Conservation (phyloP, 2,329 filamentous ascomycete species). For the Cladosporium sp. region DNA sequence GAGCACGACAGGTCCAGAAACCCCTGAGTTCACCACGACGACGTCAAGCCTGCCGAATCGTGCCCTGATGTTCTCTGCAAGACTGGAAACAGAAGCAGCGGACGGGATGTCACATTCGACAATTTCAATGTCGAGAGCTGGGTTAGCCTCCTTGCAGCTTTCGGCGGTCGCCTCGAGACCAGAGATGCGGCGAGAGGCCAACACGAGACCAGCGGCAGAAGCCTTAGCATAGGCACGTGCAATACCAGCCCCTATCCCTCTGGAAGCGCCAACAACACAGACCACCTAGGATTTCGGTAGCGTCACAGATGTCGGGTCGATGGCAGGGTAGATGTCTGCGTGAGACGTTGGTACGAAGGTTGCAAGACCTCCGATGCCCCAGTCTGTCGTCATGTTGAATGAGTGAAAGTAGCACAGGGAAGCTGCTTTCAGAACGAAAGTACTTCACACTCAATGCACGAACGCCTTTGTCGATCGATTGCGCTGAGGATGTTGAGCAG, state of each 20-base stretch:
- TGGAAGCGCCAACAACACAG: conserved; percentile 35
- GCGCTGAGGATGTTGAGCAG: too few relatives aligned
- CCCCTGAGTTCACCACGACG: conserved; percentile 25
- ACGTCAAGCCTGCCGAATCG: conserved; percentile 25
- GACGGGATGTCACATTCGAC: conserved; percentile 24
- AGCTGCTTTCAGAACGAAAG: too few relatives aligned
- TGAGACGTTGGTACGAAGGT: conserved; percentile 7
- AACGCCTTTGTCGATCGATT: too few relatives aligned
- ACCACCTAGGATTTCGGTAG: conserved; percentile 30
- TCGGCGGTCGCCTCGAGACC: conserved; percentile 27
- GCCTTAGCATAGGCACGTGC: conserved; percentile 33
- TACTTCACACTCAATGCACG: too few relatives aligned
- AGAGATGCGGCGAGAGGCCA: conserved; percentile 29
- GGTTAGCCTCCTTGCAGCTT: conserved; percentile 24
- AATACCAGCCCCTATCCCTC: conserved; percentile 34
- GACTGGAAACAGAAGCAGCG: conserved; percentile 15
- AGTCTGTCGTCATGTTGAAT: conserved; percentile 8
- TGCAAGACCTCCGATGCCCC: conserved; percentile 15
- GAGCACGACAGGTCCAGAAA: conserved; percentile 18
- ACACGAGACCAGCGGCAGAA: conserved; percentile 30
- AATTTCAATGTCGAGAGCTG: conserved; percentile 25
- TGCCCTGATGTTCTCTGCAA: conserved; percentile 16
- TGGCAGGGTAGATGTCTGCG: conserved; percentile 3
- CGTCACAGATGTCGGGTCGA: conserved; percentile 13
- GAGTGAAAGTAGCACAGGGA: too few relatives aligned